phyloP scores from a whole-genome alignment of 108 stramenopile species.

The Stephanodiscus triporus region DNA sequence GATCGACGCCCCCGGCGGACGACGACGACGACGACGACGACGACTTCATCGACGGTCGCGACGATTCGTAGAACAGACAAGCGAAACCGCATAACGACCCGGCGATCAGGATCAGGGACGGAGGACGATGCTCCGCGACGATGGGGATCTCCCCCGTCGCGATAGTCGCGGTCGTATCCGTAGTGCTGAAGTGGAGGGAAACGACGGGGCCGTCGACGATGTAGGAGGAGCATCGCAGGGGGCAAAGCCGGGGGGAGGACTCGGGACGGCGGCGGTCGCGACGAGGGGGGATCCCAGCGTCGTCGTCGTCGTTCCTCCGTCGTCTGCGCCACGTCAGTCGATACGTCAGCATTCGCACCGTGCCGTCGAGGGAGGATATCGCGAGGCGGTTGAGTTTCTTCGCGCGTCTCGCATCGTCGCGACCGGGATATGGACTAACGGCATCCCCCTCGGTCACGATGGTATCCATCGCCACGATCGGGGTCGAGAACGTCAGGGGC shows the following conservation, averaged over 20 bases:
- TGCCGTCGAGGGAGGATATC: constrained; percentile 45
- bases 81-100: constrained; percentile 55
- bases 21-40: neutral
- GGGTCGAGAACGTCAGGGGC: constrained; percentile 34
- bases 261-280: neutral
- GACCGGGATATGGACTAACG: no score
- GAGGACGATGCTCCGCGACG: neutral
- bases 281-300: neutral
- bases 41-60: neutral
- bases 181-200: constrained; percentile 41
- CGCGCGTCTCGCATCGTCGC: neutral
- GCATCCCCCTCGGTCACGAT: constrained; percentile 7
- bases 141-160: neutral
- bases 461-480: constrained; percentile 43
- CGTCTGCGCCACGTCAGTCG: neutral
- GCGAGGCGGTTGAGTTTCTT: constrained; percentile 18
- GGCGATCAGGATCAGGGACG: constrained; percentile 33
- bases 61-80: constrained; percentile 44
- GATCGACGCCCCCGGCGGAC: neutral
- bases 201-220: constrained; percentile 46
- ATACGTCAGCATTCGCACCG: constrained; percentile 36
- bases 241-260: neutral
- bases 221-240: constrained; percentile 27
- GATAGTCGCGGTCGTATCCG: neutral
- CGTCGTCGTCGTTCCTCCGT: neutral